A percentile compares a stretch with the other conserved stretches of the same genome.
These are phyloP conservation scores for Boletellus ananiceps DNA, from an alignment of 768 basidiomycete species.

Conservation along the genomic window DNA sequence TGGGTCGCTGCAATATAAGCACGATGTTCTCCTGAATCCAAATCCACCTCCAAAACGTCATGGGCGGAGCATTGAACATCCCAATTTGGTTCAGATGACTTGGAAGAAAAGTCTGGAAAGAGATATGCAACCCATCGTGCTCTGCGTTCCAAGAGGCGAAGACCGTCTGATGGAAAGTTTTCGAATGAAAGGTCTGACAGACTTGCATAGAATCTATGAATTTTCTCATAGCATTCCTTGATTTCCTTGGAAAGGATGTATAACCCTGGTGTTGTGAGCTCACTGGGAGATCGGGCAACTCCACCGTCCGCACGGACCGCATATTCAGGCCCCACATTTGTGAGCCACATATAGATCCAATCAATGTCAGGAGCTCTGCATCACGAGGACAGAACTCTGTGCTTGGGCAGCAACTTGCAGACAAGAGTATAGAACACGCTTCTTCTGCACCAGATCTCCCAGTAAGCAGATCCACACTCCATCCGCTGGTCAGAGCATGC, in stretches of 20 bases:
- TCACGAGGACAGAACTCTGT: too few species aligned
- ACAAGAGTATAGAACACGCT: too few species aligned
- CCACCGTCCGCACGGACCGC: too few species aligned
- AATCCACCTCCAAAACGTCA: background rate
- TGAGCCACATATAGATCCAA: too few species aligned
- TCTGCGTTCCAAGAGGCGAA: slow-evolving; percentile 11
- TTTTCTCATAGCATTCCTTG: slow-evolving; percentile 20
- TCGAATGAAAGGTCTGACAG: background rate
- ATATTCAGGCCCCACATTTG: too few species aligned
- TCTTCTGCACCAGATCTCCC: too few species aligned
- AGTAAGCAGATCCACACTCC: too few species aligned
- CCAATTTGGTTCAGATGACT: background rate
- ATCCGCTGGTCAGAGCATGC: too few species aligned
- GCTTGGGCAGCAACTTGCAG: too few species aligned
- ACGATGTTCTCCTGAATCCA: slow-evolving; percentile 9
- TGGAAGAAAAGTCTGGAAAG: slow-evolving; percentile 6
- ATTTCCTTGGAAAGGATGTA: slow-evolving; percentile 24
- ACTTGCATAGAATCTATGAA: slow-evolving; percentile 11
- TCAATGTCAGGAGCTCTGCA: too few species aligned
- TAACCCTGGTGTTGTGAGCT: slow-evolving; percentile 32
- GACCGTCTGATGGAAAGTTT: slow-evolving; percentile 4
- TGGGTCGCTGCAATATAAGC: slow-evolving; percentile 14
- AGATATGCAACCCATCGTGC: slow-evolving; percentile 13
- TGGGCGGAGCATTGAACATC: slow-evolving; percentile 13
- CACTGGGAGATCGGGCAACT: too few species aligned